These are phyloP conservation scores for Coemansia javaensis DNA, from an alignment of 192 early-diverging fungal species.

Conservation along the genomic window DNA sequence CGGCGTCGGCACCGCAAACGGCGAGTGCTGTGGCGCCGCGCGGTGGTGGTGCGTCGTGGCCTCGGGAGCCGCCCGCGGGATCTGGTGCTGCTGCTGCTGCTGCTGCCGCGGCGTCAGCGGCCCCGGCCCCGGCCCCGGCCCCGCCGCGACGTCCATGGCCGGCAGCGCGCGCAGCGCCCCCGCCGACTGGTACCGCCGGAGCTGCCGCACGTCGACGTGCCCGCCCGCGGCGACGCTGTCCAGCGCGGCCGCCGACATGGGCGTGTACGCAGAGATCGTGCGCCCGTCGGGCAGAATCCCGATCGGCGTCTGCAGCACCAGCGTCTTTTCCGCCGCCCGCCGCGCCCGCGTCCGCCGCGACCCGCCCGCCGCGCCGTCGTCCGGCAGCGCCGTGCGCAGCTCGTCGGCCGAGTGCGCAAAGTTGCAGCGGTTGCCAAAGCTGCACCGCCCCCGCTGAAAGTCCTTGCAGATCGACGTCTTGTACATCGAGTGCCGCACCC, in stretches of 20 bases:
- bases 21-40: background rate
- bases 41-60: too few species aligned
- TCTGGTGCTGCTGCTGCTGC: background rate
- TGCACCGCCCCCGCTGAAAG: conserved; percentile 84
- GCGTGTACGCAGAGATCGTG: conserved; percentile 30
- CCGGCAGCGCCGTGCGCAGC: conserved; percentile 20
- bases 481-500: conserved; percentile 87
- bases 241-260: conserved; percentile 1
- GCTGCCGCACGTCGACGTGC: conserved; percentile 7
- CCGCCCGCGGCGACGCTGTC: background rate
- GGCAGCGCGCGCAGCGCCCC: conserved; percentile 22
- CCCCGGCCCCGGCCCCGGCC: conserved; percentile 1
- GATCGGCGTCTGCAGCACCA: conserved; percentile 26
- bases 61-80: conserved; percentile 2
- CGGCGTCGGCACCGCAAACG: background rate
- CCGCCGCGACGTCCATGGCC: background rate
- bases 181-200: conserved; percentile 47
- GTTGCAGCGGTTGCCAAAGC: conserved; percentile 91
- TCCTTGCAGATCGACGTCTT: conserved; percentile 94
- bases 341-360: background rate
- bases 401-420: conserved; percentile 73
- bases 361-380: background rate
- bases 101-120: conserved; percentile 2
- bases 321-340: background rate
- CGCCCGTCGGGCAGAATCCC: conserved; percentile 38